Conservation (phyloP, 2,329 filamentous ascomycete genomes). For the Fusarium palustre region DNA sequence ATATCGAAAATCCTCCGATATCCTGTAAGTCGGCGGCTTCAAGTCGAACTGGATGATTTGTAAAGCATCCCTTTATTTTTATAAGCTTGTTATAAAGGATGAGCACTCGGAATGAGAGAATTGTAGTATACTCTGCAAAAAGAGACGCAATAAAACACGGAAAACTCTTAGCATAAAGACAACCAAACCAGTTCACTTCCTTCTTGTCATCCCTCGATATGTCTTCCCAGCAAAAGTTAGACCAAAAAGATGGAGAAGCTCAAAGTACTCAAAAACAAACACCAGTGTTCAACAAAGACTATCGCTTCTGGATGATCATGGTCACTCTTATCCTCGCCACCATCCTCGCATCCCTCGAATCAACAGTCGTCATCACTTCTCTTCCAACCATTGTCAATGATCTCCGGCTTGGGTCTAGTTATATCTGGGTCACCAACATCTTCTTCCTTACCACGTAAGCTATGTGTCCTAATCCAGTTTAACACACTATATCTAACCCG, state of each 20-base stretch:
- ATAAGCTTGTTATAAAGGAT: neutral
- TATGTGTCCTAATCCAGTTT: rapidly evolving
- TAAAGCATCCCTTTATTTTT: no score
- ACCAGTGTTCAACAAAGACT: conserved; percentile 27
- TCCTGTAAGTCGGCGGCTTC: neutral
- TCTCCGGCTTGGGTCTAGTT: conserved; percentile 41
- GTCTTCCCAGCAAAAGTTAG: neutral
- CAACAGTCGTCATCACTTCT: conserved; percentile 45
- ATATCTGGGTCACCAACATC: conserved; percentile 48
- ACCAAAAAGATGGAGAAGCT: neutral
- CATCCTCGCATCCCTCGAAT: conserved; percentile 41
- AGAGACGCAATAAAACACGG: neutral
- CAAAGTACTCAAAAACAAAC: neutral
- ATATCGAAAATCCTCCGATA: neutral
- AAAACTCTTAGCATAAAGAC: neutral
- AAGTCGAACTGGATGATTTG: neutral
- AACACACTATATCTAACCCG: neutral
- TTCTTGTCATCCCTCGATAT: neutral
- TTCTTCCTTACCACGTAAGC: conserved; percentile 45
- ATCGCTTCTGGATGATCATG: conserved; percentile 48
- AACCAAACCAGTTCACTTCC: neutral
- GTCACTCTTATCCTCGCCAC: conserved; percentile 37
- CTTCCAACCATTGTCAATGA: conserved; percentile 46
- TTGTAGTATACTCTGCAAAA: no score
- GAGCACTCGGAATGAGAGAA: no score